phyloP scores from a whole-genome alignment of 768 basidiomycete species.

The Leccinum subgranulosum region DNA sequence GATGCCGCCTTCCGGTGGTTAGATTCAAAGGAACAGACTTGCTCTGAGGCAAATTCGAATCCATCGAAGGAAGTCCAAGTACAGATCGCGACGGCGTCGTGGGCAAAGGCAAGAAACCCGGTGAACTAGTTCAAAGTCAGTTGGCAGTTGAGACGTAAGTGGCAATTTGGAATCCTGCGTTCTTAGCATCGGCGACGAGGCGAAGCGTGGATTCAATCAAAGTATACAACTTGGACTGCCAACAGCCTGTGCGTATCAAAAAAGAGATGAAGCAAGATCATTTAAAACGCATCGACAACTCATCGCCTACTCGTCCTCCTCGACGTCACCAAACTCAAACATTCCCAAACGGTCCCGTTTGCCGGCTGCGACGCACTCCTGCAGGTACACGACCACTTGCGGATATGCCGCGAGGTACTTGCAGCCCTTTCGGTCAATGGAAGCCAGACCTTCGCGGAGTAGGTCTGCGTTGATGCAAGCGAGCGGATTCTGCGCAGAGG shows the following conservation, averaged over 20 bases:
- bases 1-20: conserved; percentile 12
- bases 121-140: not conserved
- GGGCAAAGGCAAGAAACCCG: not conserved
- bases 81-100: not conserved
- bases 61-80: conserved; percentile 6
- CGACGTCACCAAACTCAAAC: conserved; percentile 91
- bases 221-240: conserved; percentile 3
- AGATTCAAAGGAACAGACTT: conserved; percentile 25
- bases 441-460: conserved; percentile 81
- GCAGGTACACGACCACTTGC: conserved; percentile 60
- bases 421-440: conserved; percentile 75
- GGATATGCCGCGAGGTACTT: conserved; percentile 72
- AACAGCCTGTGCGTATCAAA: not conserved
- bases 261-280: conserved; percentile 10
- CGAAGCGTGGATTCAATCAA: not conserved
- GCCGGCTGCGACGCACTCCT: conserved; percentile 56
- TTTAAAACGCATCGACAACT: conserved; percentile 11
- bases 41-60: conserved; percentile 18
- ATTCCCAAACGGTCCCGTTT: conserved; percentile 77
- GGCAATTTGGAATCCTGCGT: conserved; percentile 6
- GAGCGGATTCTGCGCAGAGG: conserved; percentile 61
- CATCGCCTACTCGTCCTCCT: conserved; percentile 61
- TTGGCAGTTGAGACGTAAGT: not conserved
- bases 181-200: not conserved
- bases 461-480: conserved; percentile 88